These are phyloP conservation scores for Fusarium lateritium DNA, from an alignment of 2,329 filamentous ascomycete genomes.

Conservation along the genomic window DNA sequence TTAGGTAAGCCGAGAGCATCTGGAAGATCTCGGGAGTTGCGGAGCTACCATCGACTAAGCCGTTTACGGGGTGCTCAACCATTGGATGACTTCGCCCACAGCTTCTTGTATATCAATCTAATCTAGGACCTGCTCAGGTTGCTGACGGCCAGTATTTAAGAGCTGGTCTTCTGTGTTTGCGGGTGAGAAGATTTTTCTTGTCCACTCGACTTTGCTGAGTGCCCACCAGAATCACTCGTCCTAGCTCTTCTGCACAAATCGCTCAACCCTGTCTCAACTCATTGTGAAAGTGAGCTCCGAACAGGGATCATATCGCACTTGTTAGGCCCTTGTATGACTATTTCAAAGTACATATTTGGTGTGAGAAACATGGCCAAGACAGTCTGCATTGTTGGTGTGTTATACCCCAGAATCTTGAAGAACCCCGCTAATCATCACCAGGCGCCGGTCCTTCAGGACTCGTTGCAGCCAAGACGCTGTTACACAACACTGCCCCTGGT, in stretches of 20 bases:
- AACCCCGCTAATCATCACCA: constrained; percentile 50
- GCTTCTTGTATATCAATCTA: constrained; percentile 17
- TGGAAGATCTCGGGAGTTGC: constrained; percentile 37
- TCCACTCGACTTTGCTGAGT: not conserved
- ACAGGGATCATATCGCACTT: constrained; percentile 14
- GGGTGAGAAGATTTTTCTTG: not conserved
- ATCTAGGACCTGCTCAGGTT: not conserved
- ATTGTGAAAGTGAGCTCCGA: constrained; percentile 14
- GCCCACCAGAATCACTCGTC: not conserved
- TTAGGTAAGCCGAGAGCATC: constrained; percentile 38
- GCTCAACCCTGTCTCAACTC: constrained; percentile 35
- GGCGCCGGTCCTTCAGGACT: constrained; percentile 79
- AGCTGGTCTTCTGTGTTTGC: not conserved
- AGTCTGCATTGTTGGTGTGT: constrained; percentile 59
- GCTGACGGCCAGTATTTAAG: not conserved
- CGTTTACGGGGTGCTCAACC: constrained; percentile 29
- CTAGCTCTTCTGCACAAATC: constrained; percentile 37
- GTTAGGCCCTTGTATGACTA: constrained; percentile 37
- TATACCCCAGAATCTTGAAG: not conserved
- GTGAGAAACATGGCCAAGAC: constrained; percentile 55
- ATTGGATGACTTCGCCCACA: constrained; percentile 24
- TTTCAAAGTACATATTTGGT: constrained; percentile 28
- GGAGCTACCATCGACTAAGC: constrained; percentile 38
- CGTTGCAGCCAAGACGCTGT: constrained; percentile 79
- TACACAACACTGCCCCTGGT: constrained; percentile 68